Base-by-base conservation (phyloP, 805 yeast genomes). In the Danielia reshetovae region DNA sequence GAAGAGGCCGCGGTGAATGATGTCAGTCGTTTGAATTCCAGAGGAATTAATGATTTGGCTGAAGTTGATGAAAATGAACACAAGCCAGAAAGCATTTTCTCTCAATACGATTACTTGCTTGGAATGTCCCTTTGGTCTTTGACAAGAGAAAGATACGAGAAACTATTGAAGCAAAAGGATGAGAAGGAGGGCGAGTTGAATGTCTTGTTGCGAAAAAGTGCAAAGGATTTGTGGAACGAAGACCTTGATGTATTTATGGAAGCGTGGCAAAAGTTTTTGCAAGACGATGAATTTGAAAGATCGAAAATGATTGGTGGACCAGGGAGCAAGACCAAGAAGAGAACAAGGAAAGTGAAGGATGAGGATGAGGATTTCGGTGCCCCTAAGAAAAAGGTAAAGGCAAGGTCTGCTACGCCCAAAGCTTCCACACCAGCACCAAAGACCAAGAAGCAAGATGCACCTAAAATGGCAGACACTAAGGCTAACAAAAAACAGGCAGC, bases 111-210 rank as follows among this genome's bases (percentile, higher is more conserved):
- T 52, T 93, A 93, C 49, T 69, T 93, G 43, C 69, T 93, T 34
- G 94, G 93, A 35, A 85, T 93, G 96, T 77, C 88, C 23, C 80
- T 93, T 45, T 87, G 96, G 93, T 83, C 96, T 24, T 75, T 93
- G 54, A 90, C 98, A 0, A 73, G 72, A 39, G 98, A 93, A 61
- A 75, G 93, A 49, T 93, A 89, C 54, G 89, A 86, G 51, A 80
- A 75, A 46, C 66, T 93, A 45, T 65, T 88, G 49, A 71, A 72
- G 35, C 94, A 89, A 55, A 74, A 77, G 41, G 85, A 78, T 37
- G 81, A 68, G 17, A 82, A 80, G 51, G 90, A 87, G 54, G 66
- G 58, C 9, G 94, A 85, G 53, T 70, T 90, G 48, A 81, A 77
- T 29, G 55, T 52, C 1, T 68, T 93, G 46, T 71, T 88, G 47